Evolutionary conservation across 805 yeast species (phyloP).

Genomic region (Ogataea zsoltii): DNA sequence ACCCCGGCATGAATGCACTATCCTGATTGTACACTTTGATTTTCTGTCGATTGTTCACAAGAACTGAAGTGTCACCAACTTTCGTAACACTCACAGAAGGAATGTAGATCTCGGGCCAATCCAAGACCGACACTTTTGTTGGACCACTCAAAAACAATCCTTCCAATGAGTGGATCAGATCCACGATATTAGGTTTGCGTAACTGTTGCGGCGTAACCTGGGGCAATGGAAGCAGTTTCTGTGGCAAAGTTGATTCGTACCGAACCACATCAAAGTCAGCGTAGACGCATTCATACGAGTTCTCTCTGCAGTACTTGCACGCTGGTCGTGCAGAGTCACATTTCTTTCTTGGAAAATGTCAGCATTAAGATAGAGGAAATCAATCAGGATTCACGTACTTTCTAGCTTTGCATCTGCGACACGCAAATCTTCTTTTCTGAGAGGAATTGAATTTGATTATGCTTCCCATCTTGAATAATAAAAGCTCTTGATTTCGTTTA

Average conservation of each 20-base stretch:
- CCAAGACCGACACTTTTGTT: neutral
- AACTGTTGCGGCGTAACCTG: neutral
- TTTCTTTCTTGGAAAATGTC: constrained; percentile 4
- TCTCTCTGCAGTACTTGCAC: constrained; percentile 7
- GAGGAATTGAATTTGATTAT: constrained; percentile 5
- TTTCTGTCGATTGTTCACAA: neutral
- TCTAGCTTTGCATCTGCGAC: constrained; percentile 4
- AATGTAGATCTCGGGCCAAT: constrained; percentile 1
- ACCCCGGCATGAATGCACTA: neutral
- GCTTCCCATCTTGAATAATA: neutral
- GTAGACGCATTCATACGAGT: constrained; percentile 4
- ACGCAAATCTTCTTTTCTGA: neutral
- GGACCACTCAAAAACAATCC: neutral
- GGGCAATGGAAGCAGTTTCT: neutral
- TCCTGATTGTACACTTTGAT: constrained; percentile 4
- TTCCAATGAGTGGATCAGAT: constrained; percentile 1
- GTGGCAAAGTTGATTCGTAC: neutral
- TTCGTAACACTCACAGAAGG: neutral
- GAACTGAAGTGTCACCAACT: neutral
- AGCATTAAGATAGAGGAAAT: neutral
- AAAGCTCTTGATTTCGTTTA: no score
- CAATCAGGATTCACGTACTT: constrained; percentile 1
- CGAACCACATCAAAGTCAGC: neutral
- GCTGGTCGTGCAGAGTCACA: constrained; percentile 7
- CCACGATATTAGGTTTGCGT: neutral